Evolutionary conservation across 2,329 filamentous ascomycete species (phyloP).

Genomic region (Pseudocercospora eumusae): DNA sequence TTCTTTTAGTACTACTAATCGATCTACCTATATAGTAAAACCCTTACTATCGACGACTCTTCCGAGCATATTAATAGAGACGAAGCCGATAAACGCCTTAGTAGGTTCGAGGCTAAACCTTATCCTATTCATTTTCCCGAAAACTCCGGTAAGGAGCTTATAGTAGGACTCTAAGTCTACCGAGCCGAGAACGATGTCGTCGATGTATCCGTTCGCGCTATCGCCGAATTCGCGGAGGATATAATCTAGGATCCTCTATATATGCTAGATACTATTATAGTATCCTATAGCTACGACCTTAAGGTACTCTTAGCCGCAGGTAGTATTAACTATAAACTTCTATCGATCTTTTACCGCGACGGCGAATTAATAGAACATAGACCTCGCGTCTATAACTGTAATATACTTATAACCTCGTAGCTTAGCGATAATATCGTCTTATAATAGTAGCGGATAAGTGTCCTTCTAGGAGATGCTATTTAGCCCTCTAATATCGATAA

Average conservation of each 20-base stretch:
- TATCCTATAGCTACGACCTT: background rate
- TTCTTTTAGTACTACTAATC: background rate
- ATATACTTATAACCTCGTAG: constrained; percentile 4
- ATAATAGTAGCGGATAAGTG: background rate
- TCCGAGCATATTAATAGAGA: background rate
- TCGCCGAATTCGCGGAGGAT: background rate
- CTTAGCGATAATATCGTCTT: background rate
- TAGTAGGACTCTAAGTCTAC: background rate
- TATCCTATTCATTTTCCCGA: background rate
- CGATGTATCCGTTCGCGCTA: background rate
- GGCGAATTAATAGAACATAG: constrained; percentile 12
- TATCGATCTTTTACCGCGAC: background rate
- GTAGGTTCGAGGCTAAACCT: background rate
- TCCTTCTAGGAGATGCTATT: background rate
- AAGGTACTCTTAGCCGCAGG: constrained; percentile 3
- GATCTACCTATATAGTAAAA: background rate
- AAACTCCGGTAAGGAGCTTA: background rate
- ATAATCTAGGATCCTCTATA: background rate
- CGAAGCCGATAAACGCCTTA: background rate
- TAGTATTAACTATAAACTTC: constrained; percentile 15
- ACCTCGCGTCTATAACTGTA: background rate
- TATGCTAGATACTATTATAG: background rate
- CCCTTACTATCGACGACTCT: background rate
- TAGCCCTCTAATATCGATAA: background rate
- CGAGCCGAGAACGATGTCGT: background rate